phyloP scores from a whole-genome alignment of 352 stramenopile species.

The Poterioochromonas sp. region DNA sequence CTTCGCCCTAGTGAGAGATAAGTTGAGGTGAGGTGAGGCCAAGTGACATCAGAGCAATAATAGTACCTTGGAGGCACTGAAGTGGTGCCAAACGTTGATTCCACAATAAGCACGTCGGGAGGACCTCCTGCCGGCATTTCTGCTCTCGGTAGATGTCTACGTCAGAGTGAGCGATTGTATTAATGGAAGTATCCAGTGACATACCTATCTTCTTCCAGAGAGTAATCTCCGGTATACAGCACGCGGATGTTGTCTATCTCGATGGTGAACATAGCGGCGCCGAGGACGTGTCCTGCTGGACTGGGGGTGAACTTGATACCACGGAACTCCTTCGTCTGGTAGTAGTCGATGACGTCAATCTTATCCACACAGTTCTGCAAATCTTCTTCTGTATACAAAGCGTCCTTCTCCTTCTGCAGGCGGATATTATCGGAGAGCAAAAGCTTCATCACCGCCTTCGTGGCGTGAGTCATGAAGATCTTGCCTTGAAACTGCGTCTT shows the following conservation, averaged over 20 bases:
- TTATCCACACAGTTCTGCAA: slow-evolving; percentile 27
- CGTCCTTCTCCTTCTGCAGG: slow-evolving; percentile 67
- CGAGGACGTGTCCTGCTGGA: slow-evolving; percentile 96
- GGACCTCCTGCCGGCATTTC: slow-evolving; percentile 58
- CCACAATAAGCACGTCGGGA: slow-evolving; percentile 96
- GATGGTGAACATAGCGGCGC: slow-evolving; percentile 97
- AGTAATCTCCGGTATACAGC: slow-evolving; percentile 97
- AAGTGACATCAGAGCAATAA: not conserved
- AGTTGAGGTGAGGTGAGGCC: not conserved
- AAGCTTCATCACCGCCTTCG: slow-evolving; percentile 95
- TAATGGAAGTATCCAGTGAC: not conserved
- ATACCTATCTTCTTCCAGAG: slow-evolving; percentile 58
- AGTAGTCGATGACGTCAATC: slow-evolving; percentile 37
- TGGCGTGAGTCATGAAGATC: slow-evolving; percentile 99
- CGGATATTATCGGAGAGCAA: slow-evolving; percentile 93
- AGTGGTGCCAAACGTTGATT: slow-evolving; percentile 92
- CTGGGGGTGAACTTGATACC: slow-evolving; percentile 97
- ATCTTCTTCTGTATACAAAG: slow-evolving; percentile 3
- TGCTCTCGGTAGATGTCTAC: slow-evolving; percentile 83
- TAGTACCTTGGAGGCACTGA: not conserved
- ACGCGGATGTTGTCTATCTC: slow-evolving; percentile 94
- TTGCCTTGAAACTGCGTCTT: slow-evolving; percentile 87
- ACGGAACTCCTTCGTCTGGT: slow-evolving; percentile 89
- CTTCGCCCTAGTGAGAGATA: slow-evolving; percentile 58
- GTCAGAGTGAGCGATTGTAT: slow-evolving; percentile 12